Conservation (phyloP, 352 stramenopile genomes). For the Globisporangium paddicum region DNA sequence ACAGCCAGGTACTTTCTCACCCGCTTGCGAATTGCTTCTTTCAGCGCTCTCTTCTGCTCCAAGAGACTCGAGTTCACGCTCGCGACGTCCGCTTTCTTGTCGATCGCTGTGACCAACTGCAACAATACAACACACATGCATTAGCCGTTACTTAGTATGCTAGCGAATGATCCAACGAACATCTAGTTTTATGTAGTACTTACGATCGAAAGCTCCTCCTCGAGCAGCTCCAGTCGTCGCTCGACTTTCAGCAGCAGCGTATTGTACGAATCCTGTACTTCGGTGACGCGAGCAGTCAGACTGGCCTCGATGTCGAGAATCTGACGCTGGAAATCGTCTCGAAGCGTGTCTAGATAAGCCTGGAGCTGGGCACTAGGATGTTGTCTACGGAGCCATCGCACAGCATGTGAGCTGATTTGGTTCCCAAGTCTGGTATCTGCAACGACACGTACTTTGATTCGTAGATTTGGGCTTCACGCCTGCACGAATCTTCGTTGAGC, state of each 20-base stretch:
- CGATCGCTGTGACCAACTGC: slow-evolving; percentile 32
- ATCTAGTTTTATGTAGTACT: background rate
- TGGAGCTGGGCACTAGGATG: background rate
- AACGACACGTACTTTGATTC: slow-evolving; percentile 6
- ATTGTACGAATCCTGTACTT: slow-evolving; percentile 10
- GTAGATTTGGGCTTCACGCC: slow-evolving; percentile 7
- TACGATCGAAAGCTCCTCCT: slow-evolving; percentile 55
- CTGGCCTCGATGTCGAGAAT: slow-evolving; percentile 4
- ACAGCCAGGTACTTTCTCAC: slow-evolving; percentile 10
- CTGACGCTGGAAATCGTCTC: slow-evolving; percentile 11
- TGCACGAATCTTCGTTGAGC: slow-evolving; percentile 40
- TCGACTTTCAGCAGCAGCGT: slow-evolving; percentile 20
- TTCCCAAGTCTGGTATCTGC: too few relatives aligned
- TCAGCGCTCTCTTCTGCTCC: slow-evolving; percentile 21
- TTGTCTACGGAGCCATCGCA: background rate
- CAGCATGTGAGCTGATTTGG: background rate
- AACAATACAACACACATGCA: background rate
- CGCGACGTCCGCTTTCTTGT: slow-evolving; percentile 42
- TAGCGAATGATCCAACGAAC: too few relatives aligned
- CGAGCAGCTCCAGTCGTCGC: slow-evolving; percentile 34
- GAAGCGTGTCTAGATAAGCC: background rate
- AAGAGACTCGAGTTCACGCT: slow-evolving; percentile 14
- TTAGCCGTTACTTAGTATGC: too few relatives aligned
- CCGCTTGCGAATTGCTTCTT: slow-evolving; percentile 41
- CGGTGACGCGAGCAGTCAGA: background rate